Evolutionary conservation across 2,329 filamentous ascomycete genomes (phyloP).

Genomic region (Exophiala oligosperma): DNA sequence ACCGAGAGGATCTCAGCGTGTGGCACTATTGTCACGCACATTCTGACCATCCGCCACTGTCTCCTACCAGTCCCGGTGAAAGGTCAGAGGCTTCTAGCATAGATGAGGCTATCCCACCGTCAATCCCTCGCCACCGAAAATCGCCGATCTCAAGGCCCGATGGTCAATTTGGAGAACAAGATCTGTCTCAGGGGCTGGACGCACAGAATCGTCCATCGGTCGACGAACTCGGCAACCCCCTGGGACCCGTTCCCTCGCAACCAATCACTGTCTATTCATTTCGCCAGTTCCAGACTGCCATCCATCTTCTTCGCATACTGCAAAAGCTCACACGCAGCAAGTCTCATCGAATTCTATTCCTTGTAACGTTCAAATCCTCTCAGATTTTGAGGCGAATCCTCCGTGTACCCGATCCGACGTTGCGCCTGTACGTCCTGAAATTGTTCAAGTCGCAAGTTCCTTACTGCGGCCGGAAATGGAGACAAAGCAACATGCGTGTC

Average conservation of each 20-base stretch:
- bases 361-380: conserved; percentile 93
- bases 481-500: conserved; percentile 96
- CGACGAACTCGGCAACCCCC: conserved; percentile 84
- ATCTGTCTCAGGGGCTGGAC: conserved; percentile 7
- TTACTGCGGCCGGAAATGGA: conserved; percentile 97
- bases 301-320: conserved; percentile 93
- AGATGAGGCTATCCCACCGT: conserved; percentile 78
- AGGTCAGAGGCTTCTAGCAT: conserved; percentile 35
- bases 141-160: conserved; percentile 38
- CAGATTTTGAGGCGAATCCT: conserved; percentile 89
- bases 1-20: conserved; percentile 84
- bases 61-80: conserved; percentile 32
- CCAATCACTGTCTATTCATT: conserved; percentile 89
- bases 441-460: conserved; percentile 98
- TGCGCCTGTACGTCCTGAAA: conserved; percentile 93
- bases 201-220: conserved; percentile 54
- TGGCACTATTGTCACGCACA: conserved; percentile 83
- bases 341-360: conserved; percentile 86
- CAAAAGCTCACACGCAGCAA: conserved; percentile 97
- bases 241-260: conserved; percentile 62
- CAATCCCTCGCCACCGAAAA: conserved; percentile 66
- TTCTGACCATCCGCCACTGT: conserved; percentile 58
- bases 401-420: conserved; percentile 81
- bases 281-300: conserved; percentile 91
- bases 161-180: conserved; percentile 30